These are phyloP conservation scores for Metschnikowia shivogae DNA, from an alignment of 805 yeast species.

Conservation along the genomic window DNA sequence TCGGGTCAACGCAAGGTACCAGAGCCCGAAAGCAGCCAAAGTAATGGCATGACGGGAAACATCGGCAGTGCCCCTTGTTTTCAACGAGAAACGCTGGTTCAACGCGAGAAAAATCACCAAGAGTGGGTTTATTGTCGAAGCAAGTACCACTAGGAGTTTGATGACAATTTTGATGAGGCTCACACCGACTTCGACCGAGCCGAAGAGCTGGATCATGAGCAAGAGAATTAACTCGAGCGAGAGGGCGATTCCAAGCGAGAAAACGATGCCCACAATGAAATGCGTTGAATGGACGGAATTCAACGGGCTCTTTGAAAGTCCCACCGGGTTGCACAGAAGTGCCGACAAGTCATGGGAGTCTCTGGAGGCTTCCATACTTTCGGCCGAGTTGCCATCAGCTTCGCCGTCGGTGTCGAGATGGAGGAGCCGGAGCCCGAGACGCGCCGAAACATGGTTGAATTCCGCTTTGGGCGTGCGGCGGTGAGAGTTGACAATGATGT, in stretches of 20 bases:
- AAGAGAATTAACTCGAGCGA: conserved; percentile 30
- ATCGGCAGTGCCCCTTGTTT: conserved; percentile 5
- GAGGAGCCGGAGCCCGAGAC: conserved; percentile 14
- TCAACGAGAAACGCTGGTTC: conserved; percentile 25
- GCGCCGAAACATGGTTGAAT: conserved; percentile 24
- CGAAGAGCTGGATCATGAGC: conserved; percentile 35
- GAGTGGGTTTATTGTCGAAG: conserved; percentile 44
- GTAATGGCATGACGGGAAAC: conserved; percentile 2
- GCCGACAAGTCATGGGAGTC: not conserved
- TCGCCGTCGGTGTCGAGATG: conserved; percentile 16
- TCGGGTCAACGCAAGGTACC: conserved; percentile 33
- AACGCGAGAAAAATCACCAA: conserved; percentile 29
- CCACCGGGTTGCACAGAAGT: not conserved
- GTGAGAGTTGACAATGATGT: conserved; percentile 23
- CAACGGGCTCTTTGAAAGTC: no score
- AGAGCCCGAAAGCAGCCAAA: conserved; percentile 16
- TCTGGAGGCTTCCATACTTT: not conserved
- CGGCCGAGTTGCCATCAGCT: conserved; percentile 9
- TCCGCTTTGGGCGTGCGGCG: conserved; percentile 18
- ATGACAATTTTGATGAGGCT: conserved; percentile 38
- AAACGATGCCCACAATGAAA: conserved; percentile 22
- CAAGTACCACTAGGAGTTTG: conserved; percentile 33
- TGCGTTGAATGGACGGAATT: conserved; percentile 4
- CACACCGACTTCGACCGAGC: conserved; percentile 19
- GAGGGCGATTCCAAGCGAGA: conserved; percentile 28